A percentile compares a stretch with the other conserved stretches of the same genome.
Evolutionary conservation across 441 rosid species (phyloP).

Genomic region (Gossypium schwendimanii): DNA sequence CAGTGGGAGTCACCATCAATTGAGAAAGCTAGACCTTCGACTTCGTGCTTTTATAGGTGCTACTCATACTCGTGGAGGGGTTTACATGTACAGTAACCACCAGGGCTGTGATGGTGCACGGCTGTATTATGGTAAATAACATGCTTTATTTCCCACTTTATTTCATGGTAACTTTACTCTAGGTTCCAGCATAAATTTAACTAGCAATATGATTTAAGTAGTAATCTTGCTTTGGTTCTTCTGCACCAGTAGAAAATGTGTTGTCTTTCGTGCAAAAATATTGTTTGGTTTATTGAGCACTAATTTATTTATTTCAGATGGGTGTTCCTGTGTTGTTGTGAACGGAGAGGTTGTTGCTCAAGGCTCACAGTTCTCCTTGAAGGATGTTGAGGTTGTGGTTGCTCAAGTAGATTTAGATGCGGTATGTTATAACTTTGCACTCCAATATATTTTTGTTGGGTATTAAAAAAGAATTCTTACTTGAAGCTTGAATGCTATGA

Average conservation of each 20-base stretch:
- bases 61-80: conserved; percentile 85
- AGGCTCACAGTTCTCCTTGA: conserved; percentile 91
- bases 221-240: neutral
- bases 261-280: neutral
- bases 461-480: neutral
- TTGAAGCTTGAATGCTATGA: neutral
- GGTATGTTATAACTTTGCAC: conserved; percentile 35
- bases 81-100: conserved; percentile 92
- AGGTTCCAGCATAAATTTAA: neutral
- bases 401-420: conserved; percentile 91
- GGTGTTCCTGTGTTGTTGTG: conserved; percentile 75
- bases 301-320: conserved; percentile 42
- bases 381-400: conserved; percentile 80
- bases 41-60: conserved; percentile 76
- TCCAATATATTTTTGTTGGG: neutral
- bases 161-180: neutral
- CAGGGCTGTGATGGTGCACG: conserved; percentile 98
- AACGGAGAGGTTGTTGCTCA: conserved; percentile 86
- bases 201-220: neutral
- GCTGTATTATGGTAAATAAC: conserved; percentile 67
- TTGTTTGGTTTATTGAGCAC: neutral
- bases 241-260: neutral
- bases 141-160: neutral
- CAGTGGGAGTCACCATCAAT: conserved; percentile 96
- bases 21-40: conserved; percentile 89